Percentiles rank a stretch among this genome's conserved stretches.
Conservation (phyloP, 2,329 filamentous ascomycete species). For the Byssothecium circinans region DNA sequence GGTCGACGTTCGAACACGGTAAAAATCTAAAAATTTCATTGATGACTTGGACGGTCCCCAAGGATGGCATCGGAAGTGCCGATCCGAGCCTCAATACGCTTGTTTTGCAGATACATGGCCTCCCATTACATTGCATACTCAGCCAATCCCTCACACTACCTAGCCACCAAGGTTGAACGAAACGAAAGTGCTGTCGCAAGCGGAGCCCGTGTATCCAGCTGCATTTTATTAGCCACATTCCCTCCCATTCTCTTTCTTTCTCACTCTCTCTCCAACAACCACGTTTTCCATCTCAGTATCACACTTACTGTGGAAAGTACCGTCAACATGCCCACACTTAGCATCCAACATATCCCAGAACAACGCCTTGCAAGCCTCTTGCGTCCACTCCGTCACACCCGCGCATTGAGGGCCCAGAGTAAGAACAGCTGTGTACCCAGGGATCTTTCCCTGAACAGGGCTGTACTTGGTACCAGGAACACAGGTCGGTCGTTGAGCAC, state of each 20-base stretch:
- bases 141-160: background rate
- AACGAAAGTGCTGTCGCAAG: slow-evolving; percentile 6
- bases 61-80: too few species aligned
- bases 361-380: slow-evolving; percentile 3
- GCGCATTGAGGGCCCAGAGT: slow-evolving; percentile 6
- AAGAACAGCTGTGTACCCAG: slow-evolving; percentile 7
- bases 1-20: too few species aligned
- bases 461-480: slow-evolving; percentile 4
- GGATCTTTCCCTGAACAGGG: background rate
- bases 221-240: background rate
- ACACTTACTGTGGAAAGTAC: background rate
- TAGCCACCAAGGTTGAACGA: slow-evolving; percentile 12
- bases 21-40: too few species aligned
- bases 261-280: too few species aligned
- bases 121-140: background rate
- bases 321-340: background rate
- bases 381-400: slow-evolving; percentile 4
- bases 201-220: slow-evolving; percentile 1
- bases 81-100: too few species aligned
- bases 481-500: slow-evolving; percentile 2
- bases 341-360: slow-evolving; percentile 2
- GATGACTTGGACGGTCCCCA: too few species aligned
- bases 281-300: background rate
- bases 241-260: too few species aligned
- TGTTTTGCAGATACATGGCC: background rate